Evolutionary conservation across 2,329 filamentous ascomycete genomes (phyloP).

Genomic region (Xylaria sp.): DNA sequence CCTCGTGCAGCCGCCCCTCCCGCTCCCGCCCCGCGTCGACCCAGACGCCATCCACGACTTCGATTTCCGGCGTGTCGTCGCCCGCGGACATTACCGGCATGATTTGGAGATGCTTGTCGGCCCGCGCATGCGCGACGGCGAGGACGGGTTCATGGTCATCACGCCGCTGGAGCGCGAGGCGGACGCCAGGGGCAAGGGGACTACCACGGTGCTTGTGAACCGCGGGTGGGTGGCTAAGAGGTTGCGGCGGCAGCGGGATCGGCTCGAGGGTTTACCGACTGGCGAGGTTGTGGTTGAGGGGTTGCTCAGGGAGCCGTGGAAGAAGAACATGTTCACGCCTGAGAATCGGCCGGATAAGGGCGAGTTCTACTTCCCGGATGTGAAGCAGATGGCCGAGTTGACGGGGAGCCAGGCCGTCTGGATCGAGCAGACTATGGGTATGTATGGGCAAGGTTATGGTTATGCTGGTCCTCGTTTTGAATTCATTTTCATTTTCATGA

Average conservation of each 20-base stretch:
- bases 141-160: conserved; percentile 90
- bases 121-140: conserved; percentile 86
- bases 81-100: conserved; percentile 79
- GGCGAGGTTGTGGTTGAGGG: conserved; percentile 85
- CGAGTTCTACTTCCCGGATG: conserved; percentile 96
- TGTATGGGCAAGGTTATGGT: conserved; percentile 34
- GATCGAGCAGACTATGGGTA: conserved; percentile 96
- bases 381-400: conserved; percentile 86
- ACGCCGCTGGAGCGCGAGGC: conserved; percentile 84
- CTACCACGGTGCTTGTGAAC: conserved; percentile 80
- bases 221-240: conserved; percentile 91
- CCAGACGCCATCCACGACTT: conserved; percentile 86
- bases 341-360: conserved; percentile 84
- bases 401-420: conserved; percentile 89
- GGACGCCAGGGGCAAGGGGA: not conserved
- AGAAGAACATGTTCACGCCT: conserved; percentile 98
- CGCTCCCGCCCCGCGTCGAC: conserved; percentile 85
- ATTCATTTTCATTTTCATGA: conserved; percentile 2
- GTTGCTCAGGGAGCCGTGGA: conserved; percentile 87
- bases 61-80: conserved; percentile 87
- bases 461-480: not conserved
- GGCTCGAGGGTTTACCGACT: conserved; percentile 72
- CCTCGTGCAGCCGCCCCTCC: conserved; percentile 84
- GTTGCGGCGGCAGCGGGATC: conserved; percentile 70
- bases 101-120: conserved; percentile 97